A percentile compares a stretch with the other conserved stretches of the same genome.
phyloP scores from a whole-genome alignment of 176 grass and related monocot genomes.

The Aegilops umbellulata region DNA sequence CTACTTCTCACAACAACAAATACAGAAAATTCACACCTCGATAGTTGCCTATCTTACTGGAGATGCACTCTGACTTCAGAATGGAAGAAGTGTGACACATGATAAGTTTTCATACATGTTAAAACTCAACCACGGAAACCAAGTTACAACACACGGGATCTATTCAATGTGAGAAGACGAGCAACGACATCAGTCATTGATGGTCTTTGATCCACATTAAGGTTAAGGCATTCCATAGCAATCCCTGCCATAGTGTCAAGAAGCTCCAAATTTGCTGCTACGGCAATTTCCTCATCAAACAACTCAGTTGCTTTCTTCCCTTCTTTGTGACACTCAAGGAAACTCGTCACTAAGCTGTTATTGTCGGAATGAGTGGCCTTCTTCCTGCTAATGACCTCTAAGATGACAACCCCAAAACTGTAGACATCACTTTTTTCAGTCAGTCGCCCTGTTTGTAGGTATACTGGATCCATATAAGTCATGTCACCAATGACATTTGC shows the following conservation, averaged over 20 bases:
- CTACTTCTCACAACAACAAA: neutral
- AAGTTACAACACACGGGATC: neutral
- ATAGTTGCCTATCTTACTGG: neutral
- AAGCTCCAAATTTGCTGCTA: neutral
- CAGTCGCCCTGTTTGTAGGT: neutral
- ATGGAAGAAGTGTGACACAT: no score
- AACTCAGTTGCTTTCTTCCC: neutral
- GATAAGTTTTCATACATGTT: neutral
- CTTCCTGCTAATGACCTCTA: neutral
- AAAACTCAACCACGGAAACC: neutral
- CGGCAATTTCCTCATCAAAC: neutral
- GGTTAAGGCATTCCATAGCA: neutral
- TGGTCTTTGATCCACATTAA: neutral
- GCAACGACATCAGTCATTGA: neutral
- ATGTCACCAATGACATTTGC: neutral
- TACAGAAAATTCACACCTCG: neutral
- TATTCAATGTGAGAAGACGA: neutral
- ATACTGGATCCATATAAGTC: neutral
- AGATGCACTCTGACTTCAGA: no score
- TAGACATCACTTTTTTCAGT: neutral
- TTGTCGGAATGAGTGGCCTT: neutral
- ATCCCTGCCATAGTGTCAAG: neutral
- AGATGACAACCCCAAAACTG: constrained; percentile 3
- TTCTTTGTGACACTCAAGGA: neutral
- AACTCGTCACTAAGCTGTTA: neutral